phyloP scores from a whole-genome alignment of 345 rosid genomes.

The Tarenaya hassleriana region DNA sequence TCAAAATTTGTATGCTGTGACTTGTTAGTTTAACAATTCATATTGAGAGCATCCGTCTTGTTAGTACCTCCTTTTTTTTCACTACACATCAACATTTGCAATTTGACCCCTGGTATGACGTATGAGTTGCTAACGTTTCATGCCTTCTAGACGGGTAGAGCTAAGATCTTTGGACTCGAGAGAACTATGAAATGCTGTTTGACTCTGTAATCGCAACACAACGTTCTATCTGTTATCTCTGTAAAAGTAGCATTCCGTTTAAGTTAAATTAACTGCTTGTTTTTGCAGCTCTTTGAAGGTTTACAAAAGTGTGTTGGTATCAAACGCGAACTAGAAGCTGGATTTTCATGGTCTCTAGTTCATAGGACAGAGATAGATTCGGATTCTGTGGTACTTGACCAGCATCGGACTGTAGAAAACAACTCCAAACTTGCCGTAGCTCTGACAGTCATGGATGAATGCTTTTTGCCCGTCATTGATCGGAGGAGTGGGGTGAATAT shows the following conservation, averaged over 20 bases:
- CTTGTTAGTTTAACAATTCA: too few relatives aligned
- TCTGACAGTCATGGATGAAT: constrained; percentile 74
- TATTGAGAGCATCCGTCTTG: too few relatives aligned
- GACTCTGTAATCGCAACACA: too few relatives aligned
- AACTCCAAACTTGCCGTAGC: constrained; percentile 82
- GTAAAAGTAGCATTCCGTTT: not conserved
- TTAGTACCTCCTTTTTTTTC: too few relatives aligned
- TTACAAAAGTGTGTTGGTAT: constrained; percentile 64
- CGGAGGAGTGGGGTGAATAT: constrained; percentile 75
- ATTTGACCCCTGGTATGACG: too few relatives aligned
- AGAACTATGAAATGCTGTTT: too few relatives aligned
- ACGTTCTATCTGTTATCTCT: too few relatives aligned
- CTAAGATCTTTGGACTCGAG: too few relatives aligned
- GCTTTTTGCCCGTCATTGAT: constrained; percentile 80
- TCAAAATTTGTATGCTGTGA: too few relatives aligned
- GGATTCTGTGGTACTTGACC: constrained; percentile 39
- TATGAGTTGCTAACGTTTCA: too few relatives aligned
- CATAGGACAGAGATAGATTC: constrained; percentile 48
- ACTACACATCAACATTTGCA: too few relatives aligned
- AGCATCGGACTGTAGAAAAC: constrained; percentile 54
- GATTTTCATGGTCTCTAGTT: constrained; percentile 78
- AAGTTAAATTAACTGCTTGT: not conserved
- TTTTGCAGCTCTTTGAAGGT: constrained; percentile 53
- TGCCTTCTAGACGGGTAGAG: too few relatives aligned
- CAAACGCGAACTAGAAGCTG: constrained; percentile 72